phyloP scores from a whole-genome alignment of 768 basidiomycete genomes.

The Xerocomellus intermedius region DNA sequence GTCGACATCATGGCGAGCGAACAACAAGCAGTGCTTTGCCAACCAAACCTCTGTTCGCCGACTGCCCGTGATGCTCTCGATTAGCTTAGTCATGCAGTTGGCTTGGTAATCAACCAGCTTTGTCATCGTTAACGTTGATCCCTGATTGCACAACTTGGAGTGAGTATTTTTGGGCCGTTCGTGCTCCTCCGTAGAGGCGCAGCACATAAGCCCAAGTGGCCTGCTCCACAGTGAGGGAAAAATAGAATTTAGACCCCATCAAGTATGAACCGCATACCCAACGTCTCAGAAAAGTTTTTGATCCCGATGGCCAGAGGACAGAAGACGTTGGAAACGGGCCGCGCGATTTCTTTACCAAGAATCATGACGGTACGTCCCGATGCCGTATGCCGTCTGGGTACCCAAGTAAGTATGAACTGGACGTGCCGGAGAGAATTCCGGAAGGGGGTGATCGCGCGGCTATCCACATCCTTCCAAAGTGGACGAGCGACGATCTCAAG shows the following conservation, averaged over 20 bases:
- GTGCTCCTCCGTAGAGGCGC: background rate
- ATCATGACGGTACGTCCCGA: slow-evolving; percentile 5
- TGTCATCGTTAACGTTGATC: slow-evolving; percentile 5
- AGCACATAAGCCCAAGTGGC: background rate
- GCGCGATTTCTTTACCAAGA: slow-evolving; percentile 4
- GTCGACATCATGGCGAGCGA: slow-evolving; percentile 31
- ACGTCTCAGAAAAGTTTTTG: background rate
- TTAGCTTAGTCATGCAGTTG: slow-evolving; percentile 17
- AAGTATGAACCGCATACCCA: background rate
- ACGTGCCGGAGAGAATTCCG: slow-evolving; percentile 1
- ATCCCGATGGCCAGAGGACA: background rate
- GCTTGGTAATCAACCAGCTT: slow-evolving; percentile 11
- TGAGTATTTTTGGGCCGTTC: background rate
- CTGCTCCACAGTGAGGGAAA: background rate
- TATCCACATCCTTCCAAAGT: slow-evolving; percentile 25
- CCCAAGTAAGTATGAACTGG: background rate
- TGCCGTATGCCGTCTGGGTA: slow-evolving; percentile 10
- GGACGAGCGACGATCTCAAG: slow-evolving; percentile 10
- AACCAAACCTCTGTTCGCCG: background rate
- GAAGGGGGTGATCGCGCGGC: slow-evolving; percentile 17
- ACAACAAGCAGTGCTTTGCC: background rate
- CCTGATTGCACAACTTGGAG: background rate
- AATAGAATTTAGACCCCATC: background rate
- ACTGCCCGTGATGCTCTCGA: background rate
- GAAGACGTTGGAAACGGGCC: slow-evolving; percentile 1